Percentiles rank a stretch among this genome's conserved stretches.
Conservation (phyloP, 1,139 yeast genomes). For the Neolecta irregularis region DNA sequence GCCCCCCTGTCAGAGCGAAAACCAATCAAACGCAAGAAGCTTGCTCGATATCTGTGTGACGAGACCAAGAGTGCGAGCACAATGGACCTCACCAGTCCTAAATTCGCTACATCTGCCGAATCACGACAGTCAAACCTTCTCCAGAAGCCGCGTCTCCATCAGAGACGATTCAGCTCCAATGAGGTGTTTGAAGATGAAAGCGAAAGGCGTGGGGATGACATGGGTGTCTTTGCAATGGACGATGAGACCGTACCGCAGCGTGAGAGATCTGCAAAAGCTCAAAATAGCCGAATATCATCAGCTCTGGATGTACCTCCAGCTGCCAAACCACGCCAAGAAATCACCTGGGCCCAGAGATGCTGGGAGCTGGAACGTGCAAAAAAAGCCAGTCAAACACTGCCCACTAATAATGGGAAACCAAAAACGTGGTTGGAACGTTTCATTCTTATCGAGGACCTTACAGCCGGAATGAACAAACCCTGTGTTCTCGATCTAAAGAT, state of each 20-base stretch:
- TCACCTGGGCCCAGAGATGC: slow-evolving; percentile 6
- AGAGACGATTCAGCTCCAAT: not conserved
- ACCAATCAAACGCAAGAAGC: slow-evolving; percentile 1
- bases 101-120: not conserved
- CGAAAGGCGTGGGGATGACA: slow-evolving; percentile 10
- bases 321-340: too few species aligned
- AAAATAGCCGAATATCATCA: slow-evolving; percentile 1
- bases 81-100: not conserved
- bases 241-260: slow-evolving; percentile 9
- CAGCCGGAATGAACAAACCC: slow-evolving; percentile 66
- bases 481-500: slow-evolving; percentile 89
- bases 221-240: slow-evolving; percentile 20
- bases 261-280: not conserved
- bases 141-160: not conserved
- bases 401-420: not conserved
- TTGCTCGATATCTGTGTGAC: slow-evolving; percentile 1
- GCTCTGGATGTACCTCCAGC: slow-evolving; percentile 2
- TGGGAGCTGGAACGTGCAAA: slow-evolving; percentile 11
- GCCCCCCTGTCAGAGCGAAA: slow-evolving; percentile 29
- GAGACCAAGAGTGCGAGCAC: not conserved
- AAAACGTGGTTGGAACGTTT: slow-evolving; percentile 50
- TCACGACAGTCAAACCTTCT: not conserved
- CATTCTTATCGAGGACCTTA: slow-evolving; percentile 79
- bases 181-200: not conserved
- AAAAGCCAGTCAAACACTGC: slow-evolving; percentile 3